Evolutionary conservation across 176 grass and related monocot genomes (phyloP), one percentile per base, ranked within the genome.

Genomic region (Microstegium vimineum): DNA sequence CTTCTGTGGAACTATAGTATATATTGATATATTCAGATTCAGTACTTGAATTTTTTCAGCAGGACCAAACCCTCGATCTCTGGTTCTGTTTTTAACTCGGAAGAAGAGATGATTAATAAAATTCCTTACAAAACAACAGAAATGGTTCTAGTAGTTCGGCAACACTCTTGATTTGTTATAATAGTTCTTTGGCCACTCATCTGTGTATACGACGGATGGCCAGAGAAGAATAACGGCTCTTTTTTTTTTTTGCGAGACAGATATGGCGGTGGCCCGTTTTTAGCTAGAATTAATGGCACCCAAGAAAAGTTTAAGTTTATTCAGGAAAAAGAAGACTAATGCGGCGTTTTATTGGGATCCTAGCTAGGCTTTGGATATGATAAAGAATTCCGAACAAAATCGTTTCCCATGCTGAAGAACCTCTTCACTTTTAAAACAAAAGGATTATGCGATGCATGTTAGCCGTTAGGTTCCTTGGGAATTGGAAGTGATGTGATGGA

Each of bases 401-500:
- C 6, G 23, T 59, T 36, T 56, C 15, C 33, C 49, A 57, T 60
- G 37, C 11, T 57, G 43, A 60, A 15, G 52, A 71, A 81, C 46
- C 25, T 10, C 6, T 41, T 60, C 10, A 68, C 6, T 57, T 26
- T 34, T 16, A 59, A 41, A 59, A 71, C 5, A 27, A 25, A 42
- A 61, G 54, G 54, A 77, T 41, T 27, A 62, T 10, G 18, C 0
- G 17, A 82, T 72, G 51, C 56, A 23, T 62, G 35, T 72, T 52
- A 56, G 54, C 54, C 22, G 54, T 57, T 73, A 35, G 18, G 54
- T 74, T 35, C 38, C 56, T 82, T 45, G 57, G 73, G 73, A 68
- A 84, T 31, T 33, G 62, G 56, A 68, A 43, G 73, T 76, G 82
- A 76, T 16, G 32, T 30, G 61, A 75, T 37, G 40, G 56, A 54